Conservation (phyloP, 257 asterid genomes). For the Solanum sparsipilum region DNA sequence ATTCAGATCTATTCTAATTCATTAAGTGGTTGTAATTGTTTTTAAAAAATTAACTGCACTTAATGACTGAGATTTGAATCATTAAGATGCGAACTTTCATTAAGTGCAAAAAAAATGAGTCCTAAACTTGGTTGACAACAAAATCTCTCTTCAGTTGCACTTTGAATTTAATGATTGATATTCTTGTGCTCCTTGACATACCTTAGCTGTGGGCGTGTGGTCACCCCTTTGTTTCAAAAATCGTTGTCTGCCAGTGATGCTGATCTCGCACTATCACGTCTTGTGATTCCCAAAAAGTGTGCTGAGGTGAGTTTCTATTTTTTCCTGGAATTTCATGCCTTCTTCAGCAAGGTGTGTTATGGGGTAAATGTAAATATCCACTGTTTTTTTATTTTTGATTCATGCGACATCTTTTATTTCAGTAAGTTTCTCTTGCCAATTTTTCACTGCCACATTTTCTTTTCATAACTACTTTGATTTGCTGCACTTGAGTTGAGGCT, state of each 20-base stretch:
- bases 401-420: neutral
- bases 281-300: conserved; percentile 50
- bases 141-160: neutral
- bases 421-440: neutral
- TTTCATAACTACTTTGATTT: neutral
- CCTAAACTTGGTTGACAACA: neutral
- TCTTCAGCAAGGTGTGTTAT: neutral
- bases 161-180: neutral
- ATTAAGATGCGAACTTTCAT: neutral
- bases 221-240: conserved; percentile 59
- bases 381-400: neutral
- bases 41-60: neutral
- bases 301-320: conserved; percentile 47
- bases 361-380: neutral
- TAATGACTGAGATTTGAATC: neutral
- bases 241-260: conserved; percentile 41
- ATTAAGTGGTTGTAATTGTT: neutral
- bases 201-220: conserved; percentile 34
- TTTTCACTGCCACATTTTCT: neutral
- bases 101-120: neutral
- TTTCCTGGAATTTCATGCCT: neutral
- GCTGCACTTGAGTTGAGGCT: neutral
- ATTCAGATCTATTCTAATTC: neutral
- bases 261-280: conserved; percentile 48
- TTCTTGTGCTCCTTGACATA: conserved; percentile 37